These are phyloP conservation scores for Cystofilobasidium bisporidii DNA, from an alignment of 768 basidiomycete genomes.

Conservation along the genomic window DNA sequence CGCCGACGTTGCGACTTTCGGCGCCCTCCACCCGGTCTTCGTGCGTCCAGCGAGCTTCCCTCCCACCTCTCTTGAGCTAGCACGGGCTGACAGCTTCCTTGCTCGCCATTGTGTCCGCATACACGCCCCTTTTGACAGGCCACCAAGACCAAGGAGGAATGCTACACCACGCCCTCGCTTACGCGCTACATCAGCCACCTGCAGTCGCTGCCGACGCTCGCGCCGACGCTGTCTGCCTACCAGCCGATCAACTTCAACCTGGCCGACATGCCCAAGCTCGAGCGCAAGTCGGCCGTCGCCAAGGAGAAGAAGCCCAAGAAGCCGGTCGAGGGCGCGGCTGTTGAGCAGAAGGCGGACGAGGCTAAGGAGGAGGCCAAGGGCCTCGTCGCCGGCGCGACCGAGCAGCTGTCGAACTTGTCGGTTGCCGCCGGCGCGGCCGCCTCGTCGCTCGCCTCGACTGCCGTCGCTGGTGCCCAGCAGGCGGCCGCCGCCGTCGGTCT, in stretches of 20 bases:
- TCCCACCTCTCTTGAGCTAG: not conserved
- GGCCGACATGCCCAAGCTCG: conserved; percentile 17
- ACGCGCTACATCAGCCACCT: conserved; percentile 94
- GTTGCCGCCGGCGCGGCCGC: conserved; percentile 13
- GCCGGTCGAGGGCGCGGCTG: conserved; percentile 25
- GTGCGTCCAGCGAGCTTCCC: conserved; percentile 46
- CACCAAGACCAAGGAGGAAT: conserved; percentile 58
- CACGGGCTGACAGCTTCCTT: not conserved
- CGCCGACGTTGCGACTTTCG: conserved; percentile 85
- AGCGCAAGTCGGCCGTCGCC: conserved; percentile 45
- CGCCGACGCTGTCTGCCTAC: conserved; percentile 5
- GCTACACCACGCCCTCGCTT: conserved; percentile 68
- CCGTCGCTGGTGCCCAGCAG: not conserved
- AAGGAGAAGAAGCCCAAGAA: conserved; percentile 48
- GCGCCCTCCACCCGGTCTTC: conserved; percentile 68
- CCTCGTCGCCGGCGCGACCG: conserved; percentile 19
- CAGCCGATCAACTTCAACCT: conserved; percentile 25
- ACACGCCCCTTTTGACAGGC: conserved; percentile 47
- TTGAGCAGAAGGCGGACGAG: not conserved
- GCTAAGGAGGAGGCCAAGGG: conserved; percentile 11
- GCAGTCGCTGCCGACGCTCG: conserved; percentile 48
- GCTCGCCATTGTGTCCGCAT: not conserved
- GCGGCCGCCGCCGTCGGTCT: conserved; percentile 21
- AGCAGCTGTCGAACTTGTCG: conserved; percentile 18
- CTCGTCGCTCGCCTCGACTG: not conserved